A percentile compares a stretch with the other conserved stretches of the same genome.
Conservation (phyloP, 2,329 filamentous ascomycete genomes). For the Allantophomopsis lycopodina region DNA sequence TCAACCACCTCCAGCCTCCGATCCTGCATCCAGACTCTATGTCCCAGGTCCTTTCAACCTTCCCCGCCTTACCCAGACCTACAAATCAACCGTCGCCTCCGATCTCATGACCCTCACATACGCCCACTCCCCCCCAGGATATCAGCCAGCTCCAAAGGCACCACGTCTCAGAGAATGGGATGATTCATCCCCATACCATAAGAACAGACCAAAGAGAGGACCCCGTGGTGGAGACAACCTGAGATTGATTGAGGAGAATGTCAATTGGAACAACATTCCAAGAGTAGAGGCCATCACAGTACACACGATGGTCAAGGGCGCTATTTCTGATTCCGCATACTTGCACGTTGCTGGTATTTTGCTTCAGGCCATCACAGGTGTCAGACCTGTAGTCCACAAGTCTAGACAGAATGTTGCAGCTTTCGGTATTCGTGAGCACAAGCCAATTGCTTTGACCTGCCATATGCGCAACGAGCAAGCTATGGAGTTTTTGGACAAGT, state of each 20-base stretch:
- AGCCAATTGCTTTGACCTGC: slow-evolving; percentile 62
- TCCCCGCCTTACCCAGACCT: slow-evolving; percentile 81
- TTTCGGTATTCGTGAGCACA: slow-evolving; percentile 62
- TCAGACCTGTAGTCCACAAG: slow-evolving; percentile 55
- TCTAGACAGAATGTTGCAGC: slow-evolving; percentile 57
- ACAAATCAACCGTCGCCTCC: slow-evolving; percentile 69
- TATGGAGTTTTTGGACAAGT: slow-evolving; percentile 81
- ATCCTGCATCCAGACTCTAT: slow-evolving; percentile 79
- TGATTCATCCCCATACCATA: slow-evolving; percentile 84
- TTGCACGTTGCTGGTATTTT: slow-evolving; percentile 76
- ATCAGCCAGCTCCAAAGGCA: slow-evolving; percentile 36
- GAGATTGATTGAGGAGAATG: slow-evolving; percentile 55
- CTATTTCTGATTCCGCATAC: slow-evolving; percentile 56
- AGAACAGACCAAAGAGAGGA: slow-evolving; percentile 73
- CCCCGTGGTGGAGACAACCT: slow-evolving; percentile 68
- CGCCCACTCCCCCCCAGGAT: slow-evolving; percentile 71
- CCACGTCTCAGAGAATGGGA: slow-evolving; percentile 76
- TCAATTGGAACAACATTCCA: slow-evolving; percentile 77
- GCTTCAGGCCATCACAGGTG: slow-evolving; percentile 73
- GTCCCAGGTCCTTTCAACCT: slow-evolving; percentile 82
- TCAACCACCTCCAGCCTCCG: slow-evolving; percentile 74
- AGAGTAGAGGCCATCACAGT: slow-evolving; percentile 70
- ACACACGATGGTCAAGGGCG: slow-evolving; percentile 57
- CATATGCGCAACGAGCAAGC: slow-evolving; percentile 69
- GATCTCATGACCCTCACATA: slow-evolving; percentile 87